These are phyloP conservation scores for Bretschneidera sinensis DNA, from an alignment of 345 rosid species.

Conservation along the genomic window DNA sequence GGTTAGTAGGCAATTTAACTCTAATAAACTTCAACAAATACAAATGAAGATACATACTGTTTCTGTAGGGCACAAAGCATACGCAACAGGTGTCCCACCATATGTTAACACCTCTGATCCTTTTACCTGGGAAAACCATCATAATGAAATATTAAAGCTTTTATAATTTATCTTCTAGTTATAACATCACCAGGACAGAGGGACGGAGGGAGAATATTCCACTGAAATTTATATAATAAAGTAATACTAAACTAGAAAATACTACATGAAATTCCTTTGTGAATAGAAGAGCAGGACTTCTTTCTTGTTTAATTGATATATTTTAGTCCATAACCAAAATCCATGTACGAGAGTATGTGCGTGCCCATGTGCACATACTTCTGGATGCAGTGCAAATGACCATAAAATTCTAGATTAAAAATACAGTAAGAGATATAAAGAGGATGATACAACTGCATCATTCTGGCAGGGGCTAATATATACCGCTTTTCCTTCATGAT, in stretches of 20 bases:
- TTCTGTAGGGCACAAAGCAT: constrained; percentile 66
- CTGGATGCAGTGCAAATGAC: constrained; percentile 5
- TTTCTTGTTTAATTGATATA: background rate
- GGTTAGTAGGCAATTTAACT: too few relatives aligned
- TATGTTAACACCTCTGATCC: constrained; percentile 68
- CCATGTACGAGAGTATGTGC: background rate
- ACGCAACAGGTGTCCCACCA: constrained; percentile 74
- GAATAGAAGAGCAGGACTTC: background rate
- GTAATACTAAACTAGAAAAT: background rate
- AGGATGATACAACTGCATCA: background rate
- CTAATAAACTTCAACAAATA: too few relatives aligned
- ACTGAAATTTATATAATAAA: too few relatives aligned
- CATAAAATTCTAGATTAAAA: constrained; percentile 8
- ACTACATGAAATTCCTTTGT: too few relatives aligned
- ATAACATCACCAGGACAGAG: background rate
- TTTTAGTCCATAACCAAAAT: background rate
- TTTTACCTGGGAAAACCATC: constrained; percentile 49
- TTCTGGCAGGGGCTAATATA: background rate
- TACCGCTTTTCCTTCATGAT: constrained; percentile 73
- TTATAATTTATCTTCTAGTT: too few relatives aligned
- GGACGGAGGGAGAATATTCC: background rate
- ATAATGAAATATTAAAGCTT: too few relatives aligned
- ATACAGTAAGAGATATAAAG: background rate
- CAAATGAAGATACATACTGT: constrained; percentile 47
- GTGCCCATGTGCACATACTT: too few relatives aligned